Evolutionary conservation across 2,329 filamentous ascomycete genomes (phyloP), one percentile per base, ranked within the genome.

Genomic region (Aureobasidium musti): DNA sequence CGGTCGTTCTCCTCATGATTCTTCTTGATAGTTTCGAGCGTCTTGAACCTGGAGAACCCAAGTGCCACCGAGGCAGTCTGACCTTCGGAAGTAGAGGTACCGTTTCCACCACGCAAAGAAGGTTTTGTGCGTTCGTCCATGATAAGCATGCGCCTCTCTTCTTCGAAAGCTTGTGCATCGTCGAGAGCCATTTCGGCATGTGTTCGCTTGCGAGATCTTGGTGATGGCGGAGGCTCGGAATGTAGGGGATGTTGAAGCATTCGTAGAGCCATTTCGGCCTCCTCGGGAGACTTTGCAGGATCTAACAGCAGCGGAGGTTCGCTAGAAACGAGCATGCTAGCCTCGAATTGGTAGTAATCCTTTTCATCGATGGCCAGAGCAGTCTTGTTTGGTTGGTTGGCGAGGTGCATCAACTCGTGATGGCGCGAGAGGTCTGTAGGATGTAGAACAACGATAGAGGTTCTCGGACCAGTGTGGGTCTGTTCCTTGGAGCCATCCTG

Each of bases 151-250:
- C 92, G 96, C 54, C 92, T 87, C 78, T 99, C 93, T 70, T 92
- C 88, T 67, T 92, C 91, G 26, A 93, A 94, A 0, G 92, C 92
- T 68, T 92, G 84, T 0, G 95, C 94, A 79, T 99, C 93, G 74
- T 99, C 95, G 8, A 94, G 94, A 10, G 92, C 95, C 81, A 98
- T 87, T 75, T 99, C 94, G 10, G 95, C 95, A 21, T 96, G 89
- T 0, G 95, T 99, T 69, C 94, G 88, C 82, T 99, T 98, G 67
- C 95, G 85, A 8, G 89, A 89, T 82, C 97, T 97, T 3, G 92
- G 92, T 68, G 90, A 86, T 0, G 95, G 94, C 11, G 92, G 89
- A 50, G 87, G 82, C 59, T 89, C 86, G 35, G 87, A 85, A 76
- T 97, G 91, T 66, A 92, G 87, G 7, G 92, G 90, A 75, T 96